Evolutionary conservation across 2,329 filamentous ascomycete genomes (phyloP).

Genomic region (Cephalotrichum gorgonifer): DNA sequence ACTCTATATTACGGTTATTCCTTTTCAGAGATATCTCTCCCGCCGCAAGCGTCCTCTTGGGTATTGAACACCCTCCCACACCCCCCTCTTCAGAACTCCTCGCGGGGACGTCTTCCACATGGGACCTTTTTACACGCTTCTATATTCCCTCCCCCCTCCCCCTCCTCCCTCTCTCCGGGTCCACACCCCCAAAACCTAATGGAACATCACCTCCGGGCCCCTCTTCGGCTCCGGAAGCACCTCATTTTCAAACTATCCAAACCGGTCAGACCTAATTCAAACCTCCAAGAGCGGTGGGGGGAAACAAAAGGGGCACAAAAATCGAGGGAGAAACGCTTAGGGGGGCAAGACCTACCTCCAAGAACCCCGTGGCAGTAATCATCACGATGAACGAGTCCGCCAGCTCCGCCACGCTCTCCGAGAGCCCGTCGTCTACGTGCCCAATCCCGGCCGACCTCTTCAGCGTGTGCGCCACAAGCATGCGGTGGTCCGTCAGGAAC

Average conservation of each 20-base stretch:
- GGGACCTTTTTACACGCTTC: background rate
- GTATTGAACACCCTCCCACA: too few species aligned
- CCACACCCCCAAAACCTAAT: too few species aligned
- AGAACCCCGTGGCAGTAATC: conserved; percentile 71
- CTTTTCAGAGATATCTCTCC: too few species aligned
- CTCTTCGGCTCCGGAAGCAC: conserved; percentile 20
- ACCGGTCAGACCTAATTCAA: background rate
- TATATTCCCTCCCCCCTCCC: background rate
- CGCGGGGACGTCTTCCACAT: too few species aligned
- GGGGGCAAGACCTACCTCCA: conserved; percentile 71
- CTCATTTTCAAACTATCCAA: conserved; percentile 29
- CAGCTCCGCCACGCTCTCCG: conserved; percentile 60
- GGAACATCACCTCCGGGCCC: conserved; percentile 26
- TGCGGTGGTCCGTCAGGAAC: conserved; percentile 75
- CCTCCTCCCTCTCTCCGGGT: background rate
- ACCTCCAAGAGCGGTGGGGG: background rate
- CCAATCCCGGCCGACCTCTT: conserved; percentile 81
- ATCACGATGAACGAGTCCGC: conserved; percentile 79
- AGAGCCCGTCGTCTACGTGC: conserved; percentile 27
- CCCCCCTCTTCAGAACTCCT: too few species aligned
- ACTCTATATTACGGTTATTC: too few species aligned
- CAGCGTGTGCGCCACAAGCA: conserved; percentile 77
- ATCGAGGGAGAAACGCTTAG: background rate
- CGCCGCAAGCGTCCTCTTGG: too few species aligned
- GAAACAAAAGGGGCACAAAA: background rate